Base-by-base conservation (phyloP, 305 asterid genomes). In the Fraxinus dipetala region DNA sequence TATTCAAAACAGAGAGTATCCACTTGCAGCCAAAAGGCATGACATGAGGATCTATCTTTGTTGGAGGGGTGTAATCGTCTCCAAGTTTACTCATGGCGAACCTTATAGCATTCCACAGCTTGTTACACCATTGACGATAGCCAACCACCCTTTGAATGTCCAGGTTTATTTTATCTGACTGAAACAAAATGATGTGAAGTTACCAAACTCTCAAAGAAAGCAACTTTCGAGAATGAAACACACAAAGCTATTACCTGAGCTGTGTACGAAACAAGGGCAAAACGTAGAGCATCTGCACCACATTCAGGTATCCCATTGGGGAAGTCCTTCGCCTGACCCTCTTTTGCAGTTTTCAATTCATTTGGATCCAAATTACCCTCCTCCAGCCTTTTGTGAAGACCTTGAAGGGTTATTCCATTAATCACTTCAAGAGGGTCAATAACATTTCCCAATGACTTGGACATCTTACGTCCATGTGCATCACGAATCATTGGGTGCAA, bases 381-480 rank as follows among this genome's bases (percentile, higher is more conserved):
- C 86, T 91, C 95, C 40, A 95, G 87, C 91, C 97, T 91, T 87
- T 90, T 95, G 84, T 95, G 95, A 83, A 95, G 99, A 86, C 92
- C 91, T 82, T 88, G 88, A 72, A 95, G 85, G 26, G 94, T 85
- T 77, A 94, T 89, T 80, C 99, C 98, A 78, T 82, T 88, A 83
- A 96, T 93, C 30, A 96, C 98, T 92, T 96, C 99, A 22, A 94
- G 85, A 31, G 98, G 99, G 85, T 96, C 98, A 65, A 94, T 77
- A 59, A 96, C 99, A 90, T 96, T 96, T 65, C 99, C 99, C 70
- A 94, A 84, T 14, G 99, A 94, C 89, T 96, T 94, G 38, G 99
- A 96, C 99, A 96, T 96, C 89, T 94, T 96, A 78, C 97, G 98
- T 73, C 98, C 99, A 85, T 94, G 99, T 1, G 99, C 98, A 90